A percentile compares a stretch with the other conserved stretches of the same genome.
phyloP scores from a whole-genome alignment of 768 basidiomycete genomes.

The Postia placenta region DNA sequence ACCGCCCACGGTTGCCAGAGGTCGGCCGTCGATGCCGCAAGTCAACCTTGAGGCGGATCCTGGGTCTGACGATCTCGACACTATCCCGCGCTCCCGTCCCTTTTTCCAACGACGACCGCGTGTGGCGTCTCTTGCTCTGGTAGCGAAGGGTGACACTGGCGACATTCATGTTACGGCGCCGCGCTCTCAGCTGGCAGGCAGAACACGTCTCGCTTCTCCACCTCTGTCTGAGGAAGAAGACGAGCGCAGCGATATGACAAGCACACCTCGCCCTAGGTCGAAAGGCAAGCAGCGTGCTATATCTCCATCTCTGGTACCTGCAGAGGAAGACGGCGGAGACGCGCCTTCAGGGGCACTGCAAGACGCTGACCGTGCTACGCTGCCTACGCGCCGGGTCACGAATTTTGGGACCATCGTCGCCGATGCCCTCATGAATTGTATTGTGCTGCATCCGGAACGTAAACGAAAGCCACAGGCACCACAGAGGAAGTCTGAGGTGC shows the following conservation, averaged over 20 bases:
- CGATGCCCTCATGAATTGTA: slow-evolving; percentile 32
- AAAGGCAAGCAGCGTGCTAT: too few species aligned
- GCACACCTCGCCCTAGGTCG: not conserved
- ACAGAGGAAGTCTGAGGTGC: slow-evolving; percentile 2
- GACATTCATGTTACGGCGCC: not conserved
- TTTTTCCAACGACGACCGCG: not conserved
- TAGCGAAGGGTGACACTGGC: too few species aligned
- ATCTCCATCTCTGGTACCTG: too few species aligned
- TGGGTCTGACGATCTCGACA: too few species aligned
- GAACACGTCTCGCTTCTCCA: not conserved
- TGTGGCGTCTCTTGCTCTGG: not conserved
- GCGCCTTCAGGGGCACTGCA: too few species aligned
- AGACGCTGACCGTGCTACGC: not conserved
- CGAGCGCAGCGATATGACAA: not conserved
- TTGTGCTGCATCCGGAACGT: slow-evolving; percentile 26
- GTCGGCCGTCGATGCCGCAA: not conserved
- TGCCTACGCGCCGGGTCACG: slow-evolving; percentile 9
- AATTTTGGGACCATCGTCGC: slow-evolving; percentile 33
- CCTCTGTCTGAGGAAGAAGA: not conserved
- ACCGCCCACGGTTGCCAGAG: not conserved
- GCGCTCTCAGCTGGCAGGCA: too few species aligned
- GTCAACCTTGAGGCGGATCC: too few species aligned
- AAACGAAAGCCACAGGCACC: not conserved
- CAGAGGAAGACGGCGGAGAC: too few species aligned
- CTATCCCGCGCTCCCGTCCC: not conserved